Percentiles rank a stretch among this genome's conserved stretches.
phyloP scores from a whole-genome alignment of 225 moss, liverwort and hornwort genomes.

The Pseudoscleropodium purum region DNA sequence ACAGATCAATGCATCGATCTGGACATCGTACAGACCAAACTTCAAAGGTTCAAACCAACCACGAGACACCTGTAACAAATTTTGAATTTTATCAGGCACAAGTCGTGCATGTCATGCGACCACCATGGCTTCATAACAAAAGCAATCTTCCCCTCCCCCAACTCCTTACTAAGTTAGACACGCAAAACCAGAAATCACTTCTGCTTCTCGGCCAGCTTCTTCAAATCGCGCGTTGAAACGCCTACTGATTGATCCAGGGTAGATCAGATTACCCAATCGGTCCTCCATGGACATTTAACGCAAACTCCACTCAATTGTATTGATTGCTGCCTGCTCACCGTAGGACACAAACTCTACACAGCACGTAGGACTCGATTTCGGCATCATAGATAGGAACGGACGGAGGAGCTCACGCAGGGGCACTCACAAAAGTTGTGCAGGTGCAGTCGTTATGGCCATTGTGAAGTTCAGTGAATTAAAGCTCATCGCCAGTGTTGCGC shows the following conservation, averaged over 20 bases:
- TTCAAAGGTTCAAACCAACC: neutral
- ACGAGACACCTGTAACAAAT: neutral
- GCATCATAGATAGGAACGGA: neutral
- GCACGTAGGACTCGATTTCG: too few species aligned
- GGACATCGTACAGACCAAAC: neutral
- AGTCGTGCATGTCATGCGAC: neutral
- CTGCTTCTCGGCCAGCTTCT: too few species aligned
- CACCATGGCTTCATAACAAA: neutral
- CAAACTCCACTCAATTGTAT: too few species aligned
- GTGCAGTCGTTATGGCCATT: conserved; percentile 53
- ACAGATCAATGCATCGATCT: neutral
- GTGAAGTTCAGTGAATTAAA: conserved; percentile 54
- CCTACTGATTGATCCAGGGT: conserved; percentile 81
- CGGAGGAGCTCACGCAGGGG: conserved; percentile 42
- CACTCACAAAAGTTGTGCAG: conserved; percentile 82
- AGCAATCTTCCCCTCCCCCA: neutral
- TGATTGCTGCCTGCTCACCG: neutral
- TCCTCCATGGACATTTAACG: too few species aligned
- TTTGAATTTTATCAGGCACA: neutral
- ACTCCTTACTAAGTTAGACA: neutral
- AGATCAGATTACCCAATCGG: conserved; percentile 29
- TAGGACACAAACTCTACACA: too few species aligned
- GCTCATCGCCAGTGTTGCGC: neutral
- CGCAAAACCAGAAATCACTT: neutral
- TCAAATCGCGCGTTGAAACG: conserved; percentile 63